Evolutionary conservation across 441 rosid genomes (phyloP), one percentile per base, ranked within the genome.

Genomic region (Pelargonium citronellum): DNA sequence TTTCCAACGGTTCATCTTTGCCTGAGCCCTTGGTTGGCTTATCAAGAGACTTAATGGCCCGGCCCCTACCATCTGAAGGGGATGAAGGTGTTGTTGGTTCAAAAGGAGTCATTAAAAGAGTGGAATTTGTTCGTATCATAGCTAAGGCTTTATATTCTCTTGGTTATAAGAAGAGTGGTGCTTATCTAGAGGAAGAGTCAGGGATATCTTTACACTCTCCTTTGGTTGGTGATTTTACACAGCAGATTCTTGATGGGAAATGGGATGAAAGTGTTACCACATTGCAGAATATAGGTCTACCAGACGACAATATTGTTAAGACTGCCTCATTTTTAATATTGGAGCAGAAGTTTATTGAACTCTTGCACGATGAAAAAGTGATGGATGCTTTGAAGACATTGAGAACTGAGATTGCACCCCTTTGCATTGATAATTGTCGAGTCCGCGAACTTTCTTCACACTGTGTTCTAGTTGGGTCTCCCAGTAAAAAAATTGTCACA

Each of bases 111-210:
- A 84, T 87, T 60, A 85, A 80, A 72, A 83, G 79, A 73, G 84
- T 80, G 37, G 88, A 87, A 79, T 84, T 85, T 80, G 87, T 87
- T 51, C 81, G 85, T 63, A 80, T 87, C 58, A 86, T 87, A 57
- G 75, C 87, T 15, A 76, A 79, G 63, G 86, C 89, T 58, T 75
- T 87, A 65, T 81, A 84, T 73, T 87, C 91, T 64, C 88, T 87
- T 39, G 91, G 91, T 47, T 87, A 84, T 77, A 72, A 80, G 44
- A 84, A 80, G 79, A 87, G 84, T 61, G 76, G 88, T 66, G 88
- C 91, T 70, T 75, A 19, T 77, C 81, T 87, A 67, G 89, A 87
- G 78, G 89, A 85, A 75, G 91, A 87, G 73, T 87, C 89, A 1
- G 89, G 91, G 66, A 82, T 83, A 74, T 74, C 82, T 0, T 76